Percentiles rank a stretch among this genome's conserved stretches.
These are phyloP conservation scores for Dictyostelium discoideum DNA, from an alignment of 78 protist species.

Conservation along the genomic window DNA sequence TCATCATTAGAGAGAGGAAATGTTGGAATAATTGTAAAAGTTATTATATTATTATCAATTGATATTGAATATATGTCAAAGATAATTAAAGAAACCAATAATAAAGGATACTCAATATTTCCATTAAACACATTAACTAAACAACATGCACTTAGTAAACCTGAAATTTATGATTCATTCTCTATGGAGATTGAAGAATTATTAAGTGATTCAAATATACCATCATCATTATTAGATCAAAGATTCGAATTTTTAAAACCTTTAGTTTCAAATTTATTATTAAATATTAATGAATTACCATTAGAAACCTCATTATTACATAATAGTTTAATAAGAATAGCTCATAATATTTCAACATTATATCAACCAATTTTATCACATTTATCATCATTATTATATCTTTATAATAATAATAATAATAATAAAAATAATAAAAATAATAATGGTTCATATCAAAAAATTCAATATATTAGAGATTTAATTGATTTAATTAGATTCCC, in stretches of 20 bases:
- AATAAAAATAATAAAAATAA: neutral
- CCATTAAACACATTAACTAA: neutral
- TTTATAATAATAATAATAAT: neutral
- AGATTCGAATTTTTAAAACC: conserved; percentile 8
- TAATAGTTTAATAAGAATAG: neutral
- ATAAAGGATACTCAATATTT: neutral
- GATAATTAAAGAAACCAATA: neutral
- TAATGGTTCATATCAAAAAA: neutral
- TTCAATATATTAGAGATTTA: conserved; percentile 3
- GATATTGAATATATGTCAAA: conserved; percentile 41
- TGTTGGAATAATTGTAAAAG: neutral
- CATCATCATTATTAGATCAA: neutral
- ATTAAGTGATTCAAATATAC: neutral
- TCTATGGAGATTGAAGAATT: neutral
- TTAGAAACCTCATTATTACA: conserved; percentile 8
- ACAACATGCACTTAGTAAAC: neutral
- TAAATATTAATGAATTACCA: neutral
- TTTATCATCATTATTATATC: neutral
- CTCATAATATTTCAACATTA: neutral
- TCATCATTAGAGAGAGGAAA: neutral
- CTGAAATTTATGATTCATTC: neutral
- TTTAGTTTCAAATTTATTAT: neutral
- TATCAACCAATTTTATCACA: neutral
- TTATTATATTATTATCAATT: neutral
- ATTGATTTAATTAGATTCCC: conserved; percentile 41